Base-by-base conservation (phyloP, 1,284 basidiomycete species). In the Salmacisia buchloeana region DNA sequence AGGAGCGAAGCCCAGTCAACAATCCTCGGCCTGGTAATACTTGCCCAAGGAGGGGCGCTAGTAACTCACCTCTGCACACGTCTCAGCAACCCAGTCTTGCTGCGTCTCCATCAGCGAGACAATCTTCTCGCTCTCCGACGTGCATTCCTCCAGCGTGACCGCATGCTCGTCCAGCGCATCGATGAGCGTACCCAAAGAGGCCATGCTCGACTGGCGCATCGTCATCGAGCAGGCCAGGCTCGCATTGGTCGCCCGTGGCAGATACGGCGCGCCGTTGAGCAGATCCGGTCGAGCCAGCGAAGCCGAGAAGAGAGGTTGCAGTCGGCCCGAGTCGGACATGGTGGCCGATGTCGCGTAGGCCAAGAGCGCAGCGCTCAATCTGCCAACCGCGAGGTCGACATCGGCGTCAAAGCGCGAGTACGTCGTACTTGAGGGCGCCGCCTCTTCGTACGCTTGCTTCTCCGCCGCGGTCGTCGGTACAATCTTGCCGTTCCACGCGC, bases 381-480 rank as follows among this genome's bases (percentile, higher is more conserved):
- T 63, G 21, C 62, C 62, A 15, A 75, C 71, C 45, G 68, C 62
- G 5, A 63, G 62, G 0, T 54, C 52, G 2, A 70, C 74, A 54
- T 65, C 61, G 49, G 63, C 57, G 33, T 72, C 72, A 59, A 77
- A 76, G 68, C 63, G 41, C 21, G 34, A 23, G 13, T 23, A 33
- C 31, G 33, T 34, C 21, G 25, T 45, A 10, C 45, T 49, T 31
- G 68, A 61, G 31, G 63, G 36, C 81, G 82, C 5, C 81, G 80
- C 64, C 83, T 83, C 85, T 56, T 84, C 81, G 13, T 85, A 27
- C 15, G 49, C 49, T 29, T 54, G 49, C 21, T 31, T 77, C 77
- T 94, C 91, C 0, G 82, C 80, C 56, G 93, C 90, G 5, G 86
- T 88, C 63, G 86, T 83, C 0, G 91, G 90, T 36, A 84, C 80